Evolutionary conservation across 2,329 filamentous ascomycete genomes (phyloP), one percentile per base, ranked within the genome.

Genomic region (Hymenoscyphus linearis): DNA sequence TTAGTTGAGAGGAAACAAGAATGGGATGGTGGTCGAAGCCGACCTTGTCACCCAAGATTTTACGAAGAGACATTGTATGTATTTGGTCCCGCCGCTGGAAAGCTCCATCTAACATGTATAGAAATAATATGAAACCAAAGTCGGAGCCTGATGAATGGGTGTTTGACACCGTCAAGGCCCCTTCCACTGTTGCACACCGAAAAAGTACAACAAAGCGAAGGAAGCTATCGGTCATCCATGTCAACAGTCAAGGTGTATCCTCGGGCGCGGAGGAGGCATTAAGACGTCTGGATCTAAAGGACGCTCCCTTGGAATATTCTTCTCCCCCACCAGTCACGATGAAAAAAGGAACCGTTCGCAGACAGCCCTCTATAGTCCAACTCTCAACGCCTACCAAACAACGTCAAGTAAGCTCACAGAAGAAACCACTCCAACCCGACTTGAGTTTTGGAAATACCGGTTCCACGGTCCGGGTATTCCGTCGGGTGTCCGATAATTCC

Each of bases 381-480:
- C 64, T 71, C 31, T 59, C 57, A 64, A 74, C 68, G 44, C 71
- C 67, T 36, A 71, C 63, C 62, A 73, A 69, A 55, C 63, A 64
- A 16, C 69, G 69, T 9, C 69, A 68, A 59, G 14, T 66, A 36
- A 71, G 68, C 56, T 63, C 52, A 12, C 68, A 71, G 27, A 92
- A 91, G 75, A 87, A 90, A 66, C 93, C 93, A 0, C 81, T 97
- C 1, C 91, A 92, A 60, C 83, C 95, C 1, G 91, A 98, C 70
- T 87, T 96, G 80, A 96, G 89, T 5, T 98, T 96, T 76, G 95
- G 93, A 57, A 98, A 98, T 74, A 89, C 88, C 7, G 91, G 90
- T 1, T 97, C 93, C 0, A 96, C 93, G 16, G 91, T 96, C 67
- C 88, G 93, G 59, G 87, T 96, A 58, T 98, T 97, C 79, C 90